Evolutionary conservation across 2,329 filamentous ascomycete species (phyloP), one percentile per base, ranked within the genome.

Genomic region (Aureobasidium sp.): DNA sequence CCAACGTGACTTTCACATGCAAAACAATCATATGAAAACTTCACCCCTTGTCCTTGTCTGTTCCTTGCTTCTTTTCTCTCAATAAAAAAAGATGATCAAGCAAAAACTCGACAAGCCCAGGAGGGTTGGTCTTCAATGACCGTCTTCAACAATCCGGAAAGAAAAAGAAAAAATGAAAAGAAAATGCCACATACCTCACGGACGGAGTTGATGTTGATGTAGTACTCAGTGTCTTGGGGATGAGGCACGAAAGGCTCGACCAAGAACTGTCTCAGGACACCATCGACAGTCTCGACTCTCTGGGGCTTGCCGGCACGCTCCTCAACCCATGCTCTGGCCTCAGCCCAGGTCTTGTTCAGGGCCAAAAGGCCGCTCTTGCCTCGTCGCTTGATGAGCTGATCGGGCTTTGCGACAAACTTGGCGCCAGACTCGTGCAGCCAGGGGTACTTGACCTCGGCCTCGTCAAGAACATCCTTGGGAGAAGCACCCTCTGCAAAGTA

Each of bases 121-220:
- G 20, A 36, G 12, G 31, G 17, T 48, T 48, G 55, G 14, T 42
- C 25, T 36, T 8, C 14, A n/a, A 29, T 48, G 55, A 58, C 31
- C 27, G 17, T 4, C 27, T 27, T 48, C 55, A 31, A 48, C 42
- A 39, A 14, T 11, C 36, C 36, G 9, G 42, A 39, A 48, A n/a
- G 39, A 62, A 45, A 56, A 41, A 31, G 34, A 20, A 41, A 56
- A 56, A 48, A 67, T 65, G 65, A 65, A 66, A 61, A 61, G 65
- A 67, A 70, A 68, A 66, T 68, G 62, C 49, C 44, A 87, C 91
- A 87, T 87, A 97, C 94, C 87, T 97, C 94, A 83, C 94, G 90
- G 74, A 96, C 92, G 67, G 94, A 97, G 86, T 97, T 94, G 83
- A 99, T 99, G 87, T 97, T 97, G 83, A 99, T 96, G 82, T 99